phyloP scores from a whole-genome alignment of 2,329 filamentous ascomycete species.

The Fusarium fracticaudum region DNA sequence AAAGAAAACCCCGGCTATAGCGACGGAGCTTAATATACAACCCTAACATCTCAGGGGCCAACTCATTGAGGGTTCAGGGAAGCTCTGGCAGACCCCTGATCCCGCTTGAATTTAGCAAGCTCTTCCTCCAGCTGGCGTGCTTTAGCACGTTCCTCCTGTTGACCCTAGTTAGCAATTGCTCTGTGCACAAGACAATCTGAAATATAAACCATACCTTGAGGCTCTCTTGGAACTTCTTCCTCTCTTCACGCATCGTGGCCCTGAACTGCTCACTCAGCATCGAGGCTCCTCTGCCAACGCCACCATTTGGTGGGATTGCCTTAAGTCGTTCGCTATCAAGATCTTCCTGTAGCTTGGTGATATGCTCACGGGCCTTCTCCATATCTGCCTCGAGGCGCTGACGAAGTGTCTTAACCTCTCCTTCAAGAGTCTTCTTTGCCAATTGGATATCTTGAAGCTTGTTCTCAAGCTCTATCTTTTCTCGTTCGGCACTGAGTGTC shows the following conservation, averaged over 20 bases:
- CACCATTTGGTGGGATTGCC: constrained; percentile 48
- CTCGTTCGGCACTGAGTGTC: constrained; percentile 60
- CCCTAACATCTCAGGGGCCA: not conserved
- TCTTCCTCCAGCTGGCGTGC: constrained; percentile 63
- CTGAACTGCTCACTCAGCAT: constrained; percentile 67
- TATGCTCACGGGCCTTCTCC: constrained; percentile 48
- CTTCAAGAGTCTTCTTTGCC: constrained; percentile 33
- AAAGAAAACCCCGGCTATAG: not conserved
- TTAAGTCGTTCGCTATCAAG: constrained; percentile 62
- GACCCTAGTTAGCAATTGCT: constrained; percentile 41
- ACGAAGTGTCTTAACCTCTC: constrained; percentile 42
- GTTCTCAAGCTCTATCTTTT: constrained; percentile 55
- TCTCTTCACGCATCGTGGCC: constrained; percentile 65
- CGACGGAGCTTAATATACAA: not conserved
- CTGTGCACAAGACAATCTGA: not conserved
- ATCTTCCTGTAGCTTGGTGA: constrained; percentile 59
- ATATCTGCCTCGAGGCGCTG: constrained; percentile 54
- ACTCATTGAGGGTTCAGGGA: constrained; percentile 52
- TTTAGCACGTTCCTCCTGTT: constrained; percentile 60
- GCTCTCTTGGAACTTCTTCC: constrained; percentile 66
- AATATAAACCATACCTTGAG: constrained; percentile 54
- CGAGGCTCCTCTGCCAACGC: constrained; percentile 54
- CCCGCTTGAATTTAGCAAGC: constrained; percentile 55
- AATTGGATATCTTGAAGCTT: constrained; percentile 47
- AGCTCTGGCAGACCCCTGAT: constrained; percentile 54